phyloP scores from a whole-genome alignment of 2,329 filamentous ascomycete species.

The Aureobasidium sp. region DNA sequence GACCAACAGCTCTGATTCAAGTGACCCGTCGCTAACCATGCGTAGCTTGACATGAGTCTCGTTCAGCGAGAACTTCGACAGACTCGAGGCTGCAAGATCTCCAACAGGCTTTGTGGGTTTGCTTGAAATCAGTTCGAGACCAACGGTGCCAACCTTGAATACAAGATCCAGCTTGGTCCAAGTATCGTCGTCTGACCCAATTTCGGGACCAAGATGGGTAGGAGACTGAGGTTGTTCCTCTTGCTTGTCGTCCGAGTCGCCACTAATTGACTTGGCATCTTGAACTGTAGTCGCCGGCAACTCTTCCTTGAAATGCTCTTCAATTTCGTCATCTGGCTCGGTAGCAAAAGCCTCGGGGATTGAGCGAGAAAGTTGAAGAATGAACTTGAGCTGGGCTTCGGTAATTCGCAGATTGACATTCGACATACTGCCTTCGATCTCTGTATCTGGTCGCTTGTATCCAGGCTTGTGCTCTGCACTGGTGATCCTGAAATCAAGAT shows the following conservation, averaged over 20 bases:
- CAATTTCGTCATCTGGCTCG: constrained; percentile 59
- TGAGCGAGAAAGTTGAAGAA: constrained; percentile 78
- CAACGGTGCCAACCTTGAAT: constrained; percentile 82
- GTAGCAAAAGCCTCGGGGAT: constrained; percentile 81
- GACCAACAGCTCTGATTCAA: constrained; percentile 89
- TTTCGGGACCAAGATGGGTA: constrained; percentile 50
- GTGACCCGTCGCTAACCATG: constrained; percentile 83
- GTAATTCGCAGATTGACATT: constrained; percentile 86
- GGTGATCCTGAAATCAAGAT: constrained; percentile 85
- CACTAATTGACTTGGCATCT: constrained; percentile 42
- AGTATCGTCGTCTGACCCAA: constrained; percentile 59
- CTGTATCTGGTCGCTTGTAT: constrained; percentile 76
- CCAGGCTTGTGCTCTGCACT: constrained; percentile 80
- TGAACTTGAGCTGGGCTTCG: constrained; percentile 82
- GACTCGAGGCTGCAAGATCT: constrained; percentile 67
- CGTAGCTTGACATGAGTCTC: constrained; percentile 85
- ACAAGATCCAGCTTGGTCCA: constrained; percentile 94
- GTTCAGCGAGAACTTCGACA: constrained; percentile 92
- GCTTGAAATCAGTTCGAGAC: constrained; percentile 77
- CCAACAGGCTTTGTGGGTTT: constrained; percentile 70
- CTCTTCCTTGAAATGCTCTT: constrained; percentile 68
- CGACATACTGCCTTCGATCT: constrained; percentile 87
- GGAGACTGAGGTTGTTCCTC: constrained; percentile 29
- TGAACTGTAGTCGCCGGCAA: constrained; percentile 53
- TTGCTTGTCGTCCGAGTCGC: constrained; percentile 29